Conservation (phyloP, 306 rosid species). For the Prunus padus region DNA sequence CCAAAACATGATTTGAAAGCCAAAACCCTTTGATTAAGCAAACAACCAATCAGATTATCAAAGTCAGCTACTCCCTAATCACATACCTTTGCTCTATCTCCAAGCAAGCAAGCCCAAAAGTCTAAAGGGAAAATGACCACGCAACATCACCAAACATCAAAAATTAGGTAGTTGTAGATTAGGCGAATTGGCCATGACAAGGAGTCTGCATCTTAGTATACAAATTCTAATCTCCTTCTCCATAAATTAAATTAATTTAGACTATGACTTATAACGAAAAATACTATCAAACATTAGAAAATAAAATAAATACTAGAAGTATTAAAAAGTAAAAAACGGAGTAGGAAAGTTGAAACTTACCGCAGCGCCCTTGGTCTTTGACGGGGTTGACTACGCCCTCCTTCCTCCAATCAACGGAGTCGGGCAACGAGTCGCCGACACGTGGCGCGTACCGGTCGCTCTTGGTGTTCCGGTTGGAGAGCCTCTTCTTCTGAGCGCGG, state of each 20-base stretch:
- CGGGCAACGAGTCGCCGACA: slow-evolving; percentile 70
- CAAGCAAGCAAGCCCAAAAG: slow-evolving; percentile 16
- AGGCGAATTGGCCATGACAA: no score
- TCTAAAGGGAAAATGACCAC: background rate
- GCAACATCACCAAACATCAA: background rate
- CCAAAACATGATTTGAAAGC: no score
- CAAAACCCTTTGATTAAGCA: background rate
- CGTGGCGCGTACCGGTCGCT: slow-evolving; percentile 60
- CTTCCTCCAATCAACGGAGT: slow-evolving; percentile 81
- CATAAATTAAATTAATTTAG: no score
- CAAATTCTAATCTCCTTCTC: accelerated
- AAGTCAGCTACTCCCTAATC: slow-evolving; percentile 6
- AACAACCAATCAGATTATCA: background rate
- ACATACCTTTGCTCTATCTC: background rate
- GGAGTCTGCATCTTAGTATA: no score
- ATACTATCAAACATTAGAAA: background rate
- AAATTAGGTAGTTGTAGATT: no score
- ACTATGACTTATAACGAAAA: no score
- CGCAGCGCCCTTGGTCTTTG: slow-evolving; percentile 93
- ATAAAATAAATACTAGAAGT: no score
- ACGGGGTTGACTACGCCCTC: slow-evolving; percentile 67
- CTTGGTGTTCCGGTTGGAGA: slow-evolving; percentile 17
- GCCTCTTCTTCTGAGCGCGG: slow-evolving; percentile 32
- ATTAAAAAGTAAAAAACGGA: background rate
- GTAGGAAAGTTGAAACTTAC: slow-evolving; percentile 34